Evolutionary conservation across 108 stramenopile genomes (phyloP), one percentile per base, ranked within the genome.

Genomic region (Nitzschia sp.): DNA sequence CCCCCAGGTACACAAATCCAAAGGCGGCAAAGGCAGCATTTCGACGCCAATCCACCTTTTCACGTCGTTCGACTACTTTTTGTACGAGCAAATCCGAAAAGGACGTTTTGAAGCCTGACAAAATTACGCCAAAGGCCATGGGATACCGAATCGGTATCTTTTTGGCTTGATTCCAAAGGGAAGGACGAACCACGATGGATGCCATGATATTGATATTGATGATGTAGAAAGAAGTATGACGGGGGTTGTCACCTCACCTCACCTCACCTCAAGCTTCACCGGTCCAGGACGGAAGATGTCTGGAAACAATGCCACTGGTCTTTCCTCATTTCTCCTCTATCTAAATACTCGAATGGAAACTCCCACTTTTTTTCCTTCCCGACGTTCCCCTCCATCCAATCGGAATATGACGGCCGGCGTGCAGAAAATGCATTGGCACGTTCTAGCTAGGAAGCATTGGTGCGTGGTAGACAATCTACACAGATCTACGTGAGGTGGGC

Each of bases 11-110:
- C 21, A 92, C 72, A 34, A 88, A 96, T 8, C 95, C 95, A 74
- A 96, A 96, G 18, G 89, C 64, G 2, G 89, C 91, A 78, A 96
- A 96, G 23, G 95, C 92, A 9, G 82, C 83, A 74, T 96, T 96
- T n/a, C 95, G 77, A 54, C 85, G 86, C 94, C 94, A 93, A 51
- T 95, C 92, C 19, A 95, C 76, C 38, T 87, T 64, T 45, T 91
- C 76, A 9, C 71, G 64, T 54, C 77, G 77, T 61, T 95, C 94
- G 31, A 95, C 90, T 0, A 91, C 86, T 48, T 78, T 89, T 77
- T 95, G 94, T 15, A 92, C 94, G 23, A 95, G 59, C 30, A 92
- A 72, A 67, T 95, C 94, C 3, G 82, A 83, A 23, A 81, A 77
- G 21, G 87, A 87, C 1, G 95, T 96, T 72, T 96, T 96, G 57